Conservation (phyloP, 106 monocot genomes). For the Phalaenopsis equestris region DNA sequence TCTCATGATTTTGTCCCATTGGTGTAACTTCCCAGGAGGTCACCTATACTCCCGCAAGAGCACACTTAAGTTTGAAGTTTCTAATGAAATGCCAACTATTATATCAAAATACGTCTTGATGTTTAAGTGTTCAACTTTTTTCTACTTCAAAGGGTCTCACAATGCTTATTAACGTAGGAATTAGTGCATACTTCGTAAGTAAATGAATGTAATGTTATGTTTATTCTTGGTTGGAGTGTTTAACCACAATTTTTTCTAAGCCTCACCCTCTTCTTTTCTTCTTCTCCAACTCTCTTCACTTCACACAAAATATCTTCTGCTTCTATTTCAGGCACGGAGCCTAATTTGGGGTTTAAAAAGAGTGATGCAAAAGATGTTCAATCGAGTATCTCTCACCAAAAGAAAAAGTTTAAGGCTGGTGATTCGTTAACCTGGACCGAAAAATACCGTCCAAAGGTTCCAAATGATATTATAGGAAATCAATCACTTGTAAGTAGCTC, state of each 20-base stretch:
- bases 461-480: slow-evolving; percentile 90
- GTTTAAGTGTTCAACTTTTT: too few species aligned
- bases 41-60: too few species aligned
- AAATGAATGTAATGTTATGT: background rate
- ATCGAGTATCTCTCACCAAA: slow-evolving; percentile 25
- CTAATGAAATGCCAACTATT: too few species aligned
- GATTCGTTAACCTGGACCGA: slow-evolving; percentile 85
- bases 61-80: too few species aligned
- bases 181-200: background rate
- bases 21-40: too few species aligned
- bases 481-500: slow-evolving; percentile 68
- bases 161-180: background rate
- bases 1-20: too few species aligned
- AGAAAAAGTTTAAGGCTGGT: slow-evolving; percentile 32
- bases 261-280: background rate
- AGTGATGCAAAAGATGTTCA: slow-evolving; percentile 26
- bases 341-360: slow-evolving; percentile 19
- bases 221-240: background rate
- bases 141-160: too few species aligned
- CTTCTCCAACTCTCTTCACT: background rate
- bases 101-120: too few species aligned
- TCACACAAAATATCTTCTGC: background rate
- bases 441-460: slow-evolving; percentile 78
- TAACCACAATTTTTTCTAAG: background rate
- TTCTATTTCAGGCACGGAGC: slow-evolving; percentile 26